These are phyloP conservation scores for Fraxinus floribunda DNA, from an alignment of 305 asterid genomes.

Conservation along the genomic window DNA sequence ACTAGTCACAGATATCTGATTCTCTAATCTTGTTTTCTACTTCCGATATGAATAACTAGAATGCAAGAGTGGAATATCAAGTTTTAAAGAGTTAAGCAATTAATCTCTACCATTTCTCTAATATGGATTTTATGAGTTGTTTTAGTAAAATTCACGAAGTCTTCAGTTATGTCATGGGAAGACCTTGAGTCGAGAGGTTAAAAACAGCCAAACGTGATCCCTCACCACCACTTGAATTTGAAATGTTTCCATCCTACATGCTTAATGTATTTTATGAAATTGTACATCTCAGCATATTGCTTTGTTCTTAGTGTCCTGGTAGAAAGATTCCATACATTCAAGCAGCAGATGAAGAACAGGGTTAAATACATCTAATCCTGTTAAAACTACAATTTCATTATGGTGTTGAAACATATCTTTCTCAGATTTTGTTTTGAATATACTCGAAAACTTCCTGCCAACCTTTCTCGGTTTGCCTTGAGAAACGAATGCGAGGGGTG, in stretches of 20 bases:
- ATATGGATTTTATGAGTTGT: background rate
- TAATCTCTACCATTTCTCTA: background rate
- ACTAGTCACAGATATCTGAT: background rate
- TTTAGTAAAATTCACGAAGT: background rate
- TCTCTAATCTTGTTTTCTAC: constrained; percentile 1
- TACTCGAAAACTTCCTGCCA: background rate
- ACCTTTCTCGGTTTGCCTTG: background rate
- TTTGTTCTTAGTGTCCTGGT: background rate
- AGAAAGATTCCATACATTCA: background rate
- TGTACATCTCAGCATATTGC: background rate
- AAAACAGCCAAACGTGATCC: background rate
- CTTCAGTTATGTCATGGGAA: background rate
- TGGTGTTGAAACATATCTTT: background rate
- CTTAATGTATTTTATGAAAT: background rate
- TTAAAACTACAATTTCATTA: background rate
- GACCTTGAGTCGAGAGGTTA: background rate
- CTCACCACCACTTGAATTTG: background rate
- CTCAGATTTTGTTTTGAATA: background rate
- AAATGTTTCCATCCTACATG: background rate
- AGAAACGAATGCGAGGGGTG: background rate
- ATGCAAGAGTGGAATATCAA: background rate
- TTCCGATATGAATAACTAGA: background rate
- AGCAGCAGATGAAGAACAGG: background rate
- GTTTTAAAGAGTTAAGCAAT: background rate
- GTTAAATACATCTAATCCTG: background rate